Conservation (phyloP, 345 rosid genomes). For the Carallia pectinifolia region DNA sequence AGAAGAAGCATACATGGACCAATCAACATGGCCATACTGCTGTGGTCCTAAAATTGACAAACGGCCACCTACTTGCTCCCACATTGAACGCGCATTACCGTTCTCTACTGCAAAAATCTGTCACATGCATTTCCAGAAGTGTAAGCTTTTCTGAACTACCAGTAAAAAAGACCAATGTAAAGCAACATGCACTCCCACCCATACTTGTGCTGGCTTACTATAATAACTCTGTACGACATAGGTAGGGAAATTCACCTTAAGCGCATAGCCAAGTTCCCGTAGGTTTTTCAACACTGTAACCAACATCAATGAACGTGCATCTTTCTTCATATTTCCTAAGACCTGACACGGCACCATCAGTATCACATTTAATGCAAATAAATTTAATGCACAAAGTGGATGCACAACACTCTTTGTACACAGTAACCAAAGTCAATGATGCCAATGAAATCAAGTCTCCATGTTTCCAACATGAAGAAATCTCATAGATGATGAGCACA, state of each 20-base stretch:
- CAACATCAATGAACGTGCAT: slow-evolving; percentile 70
- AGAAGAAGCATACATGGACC: slow-evolving; percentile 68
- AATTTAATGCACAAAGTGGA: background rate
- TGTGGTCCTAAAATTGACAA: slow-evolving; percentile 50
- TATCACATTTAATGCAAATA: background rate
- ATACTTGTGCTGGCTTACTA: background rate
- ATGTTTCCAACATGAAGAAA: background rate
- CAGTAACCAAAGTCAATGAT: background rate
- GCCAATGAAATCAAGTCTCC: background rate
- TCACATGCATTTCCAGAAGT: slow-evolving; percentile 28
- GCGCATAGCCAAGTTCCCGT: slow-evolving; percentile 69
- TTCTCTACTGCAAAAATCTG: slow-evolving; percentile 68
- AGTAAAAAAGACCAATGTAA: slow-evolving; percentile 6
- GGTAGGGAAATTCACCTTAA: slow-evolving; percentile 51
- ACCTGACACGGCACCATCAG: slow-evolving; percentile 46
- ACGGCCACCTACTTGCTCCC: slow-evolving; percentile 62
- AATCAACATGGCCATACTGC: slow-evolving; percentile 58
- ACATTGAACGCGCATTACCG: slow-evolving; percentile 54
- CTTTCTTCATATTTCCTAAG: slow-evolving; percentile 70
- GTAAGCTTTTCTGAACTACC: slow-evolving; percentile 35
- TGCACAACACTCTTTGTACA: background rate
- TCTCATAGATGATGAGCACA: background rate
- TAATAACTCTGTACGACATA: background rate
- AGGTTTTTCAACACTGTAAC: slow-evolving; percentile 75
- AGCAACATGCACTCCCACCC: slow-evolving; percentile 1